Base-by-base conservation (phyloP, 768 basidiomycete genomes). In the Pleurotus sapidus region DNA sequence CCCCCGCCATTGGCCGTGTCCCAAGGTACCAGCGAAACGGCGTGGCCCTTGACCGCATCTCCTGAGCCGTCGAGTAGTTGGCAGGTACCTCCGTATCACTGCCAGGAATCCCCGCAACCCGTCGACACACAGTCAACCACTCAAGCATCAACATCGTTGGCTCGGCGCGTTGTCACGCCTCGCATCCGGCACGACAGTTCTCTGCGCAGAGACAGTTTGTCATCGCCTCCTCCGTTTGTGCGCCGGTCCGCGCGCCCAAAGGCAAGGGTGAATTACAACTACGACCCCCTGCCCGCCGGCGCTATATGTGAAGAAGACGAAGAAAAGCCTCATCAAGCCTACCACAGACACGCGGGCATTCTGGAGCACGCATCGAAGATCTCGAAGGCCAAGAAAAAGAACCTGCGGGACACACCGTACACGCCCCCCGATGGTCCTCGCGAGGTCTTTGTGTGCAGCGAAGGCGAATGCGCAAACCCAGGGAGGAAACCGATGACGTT, bases 231-330 rank as follows among this genome's bases (percentile, higher is more conserved):
- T 48, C 46, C 46, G 6, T 39, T 39, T n/a, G 20, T 42, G 30
- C 51, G 51, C 34, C 51, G 51, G 9, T 53, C 51, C 24, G 51
- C 51, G 23, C 51, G 51, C 23, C 51, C 15, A 0, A 53, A 42
- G n/a, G 4, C 38, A 53, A 15, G n/a, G 17, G 27, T 53, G 20
- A 30, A 40, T 15, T 53, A 53, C 51, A 53, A 15, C 49, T 50
- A 24, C 49, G n/a, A 30, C 30, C 49, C n/a, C 49, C 42, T 17
- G 11, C 42, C n/a, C 4, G n/a, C 42, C 42, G 20, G 17, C 9
- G 11, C n/a, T 5, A 34, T 34, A 34, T 34, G 30, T 8, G 30
- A 34, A 34, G 30, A 34, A 34, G 30, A 20, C 20, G 20, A 34
- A 34, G 30, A 34, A 34, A 34, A 34, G 30, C 11, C 30, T 34